Conservation (phyloP, 495 filamentous ascomycete species). For the Parathielavia hyrcaniae region DNA sequence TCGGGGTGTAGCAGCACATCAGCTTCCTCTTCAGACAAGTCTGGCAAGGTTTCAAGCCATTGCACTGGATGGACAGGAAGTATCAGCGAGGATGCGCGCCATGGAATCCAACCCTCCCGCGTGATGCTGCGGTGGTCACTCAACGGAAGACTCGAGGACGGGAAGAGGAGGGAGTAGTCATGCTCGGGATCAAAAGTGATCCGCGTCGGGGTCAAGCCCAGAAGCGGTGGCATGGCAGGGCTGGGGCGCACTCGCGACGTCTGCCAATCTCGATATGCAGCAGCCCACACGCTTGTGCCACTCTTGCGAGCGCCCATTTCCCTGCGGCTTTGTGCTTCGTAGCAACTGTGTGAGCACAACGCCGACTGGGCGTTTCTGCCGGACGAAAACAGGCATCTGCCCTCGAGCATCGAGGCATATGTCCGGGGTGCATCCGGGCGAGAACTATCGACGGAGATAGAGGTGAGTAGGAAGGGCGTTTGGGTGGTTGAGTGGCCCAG, state of each 20-base stretch:
- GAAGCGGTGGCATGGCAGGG: neutral
- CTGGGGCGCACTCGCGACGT: neutral
- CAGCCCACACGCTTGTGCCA: slow-evolving; percentile 24
- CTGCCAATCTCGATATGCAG: neutral
- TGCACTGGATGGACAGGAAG: slow-evolving; percentile 49
- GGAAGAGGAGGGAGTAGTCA: neutral
- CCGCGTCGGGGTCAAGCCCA: neutral
- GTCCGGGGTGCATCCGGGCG: slow-evolving; percentile 8
- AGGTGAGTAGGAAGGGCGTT: neutral
- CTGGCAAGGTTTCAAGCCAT: slow-evolving; percentile 62
- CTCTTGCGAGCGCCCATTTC: slow-evolving; percentile 7
- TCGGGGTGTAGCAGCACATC: slow-evolving; percentile 45
- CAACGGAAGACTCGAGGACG: neutral
- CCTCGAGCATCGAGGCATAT: slow-evolving; percentile 9
- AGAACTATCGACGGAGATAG: neutral
- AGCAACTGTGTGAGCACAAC: slow-evolving; percentile 20
- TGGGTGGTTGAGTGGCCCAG: slow-evolving; percentile 7
- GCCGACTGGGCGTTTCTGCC: slow-evolving; percentile 11
- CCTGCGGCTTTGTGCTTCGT: slow-evolving; percentile 25
- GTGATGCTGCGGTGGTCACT: neutral
- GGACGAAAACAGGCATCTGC: slow-evolving; percentile 14
- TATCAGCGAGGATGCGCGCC: slow-evolving; percentile 16
- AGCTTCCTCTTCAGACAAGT: slow-evolving; percentile 58
- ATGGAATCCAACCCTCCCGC: slow-evolving; percentile 3
- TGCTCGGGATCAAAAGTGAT: neutral